phyloP scores from a whole-genome alignment of 345 rosid genomes.

The Abelmoschus esculentus region DNA sequence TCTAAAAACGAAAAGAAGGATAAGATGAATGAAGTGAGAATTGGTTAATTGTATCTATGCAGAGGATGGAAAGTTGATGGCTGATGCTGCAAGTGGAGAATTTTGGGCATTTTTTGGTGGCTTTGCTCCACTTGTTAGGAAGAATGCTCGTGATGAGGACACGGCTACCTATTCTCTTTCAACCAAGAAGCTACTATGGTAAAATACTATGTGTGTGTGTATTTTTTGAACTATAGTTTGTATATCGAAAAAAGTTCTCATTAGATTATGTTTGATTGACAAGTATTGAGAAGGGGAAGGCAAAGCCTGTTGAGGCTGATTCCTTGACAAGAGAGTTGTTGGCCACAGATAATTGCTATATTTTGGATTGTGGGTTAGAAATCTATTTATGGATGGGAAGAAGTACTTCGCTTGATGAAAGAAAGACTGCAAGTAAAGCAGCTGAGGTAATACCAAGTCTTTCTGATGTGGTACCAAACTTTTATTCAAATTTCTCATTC shows the following conservation, averaged over 20 bases:
- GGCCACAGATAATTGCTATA: conserved; percentile 72
- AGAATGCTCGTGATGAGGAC: conserved; percentile 50
- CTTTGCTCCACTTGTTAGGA: conserved; percentile 97
- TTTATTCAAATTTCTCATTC: conserved; percentile 8
- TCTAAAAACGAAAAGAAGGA: neutral
- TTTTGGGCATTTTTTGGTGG: conserved; percentile 98
- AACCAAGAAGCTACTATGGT: conserved; percentile 57
- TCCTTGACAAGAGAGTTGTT: conserved; percentile 66
- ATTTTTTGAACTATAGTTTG: neutral
- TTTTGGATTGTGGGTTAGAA: conserved; percentile 79
- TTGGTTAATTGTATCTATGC: conserved; percentile 15
- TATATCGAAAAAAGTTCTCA: conserved; percentile 18
- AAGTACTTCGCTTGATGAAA: conserved; percentile 70
- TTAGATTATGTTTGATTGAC: conserved; percentile 23
- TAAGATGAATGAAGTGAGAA: neutral
- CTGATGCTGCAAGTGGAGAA: conserved; percentile 97
- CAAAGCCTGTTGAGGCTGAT: conserved; percentile 58
- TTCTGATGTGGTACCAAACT: conserved; percentile 1
- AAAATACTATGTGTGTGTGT: conserved; percentile 12
- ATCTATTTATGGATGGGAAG: conserved; percentile 95
- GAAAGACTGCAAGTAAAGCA: conserved; percentile 74
- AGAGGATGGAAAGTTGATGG: conserved; percentile 99
- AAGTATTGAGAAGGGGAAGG: conserved; percentile 86
- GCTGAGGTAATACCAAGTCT: conserved; percentile 54
- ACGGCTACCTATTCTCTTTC: conserved; percentile 30